These are phyloP conservation scores for Leucosporidium yakuticum DNA, from an alignment of 768 basidiomycete species.

Conservation along the genomic window DNA sequence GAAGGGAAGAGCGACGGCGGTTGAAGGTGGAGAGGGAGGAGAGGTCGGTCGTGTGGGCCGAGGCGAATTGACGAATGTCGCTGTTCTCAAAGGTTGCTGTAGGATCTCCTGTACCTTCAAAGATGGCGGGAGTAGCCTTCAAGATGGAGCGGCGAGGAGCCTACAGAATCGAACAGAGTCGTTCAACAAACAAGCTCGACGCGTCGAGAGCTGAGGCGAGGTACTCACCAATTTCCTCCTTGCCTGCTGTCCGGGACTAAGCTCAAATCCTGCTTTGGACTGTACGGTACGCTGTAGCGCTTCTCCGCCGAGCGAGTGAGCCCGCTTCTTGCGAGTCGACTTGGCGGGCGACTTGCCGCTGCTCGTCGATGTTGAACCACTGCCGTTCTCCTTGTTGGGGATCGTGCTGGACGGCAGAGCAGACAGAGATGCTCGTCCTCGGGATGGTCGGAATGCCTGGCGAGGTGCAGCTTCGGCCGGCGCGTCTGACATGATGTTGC, in stretches of 20 bases:
- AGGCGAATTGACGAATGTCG: constrained; percentile 2
- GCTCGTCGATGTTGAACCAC: not conserved
- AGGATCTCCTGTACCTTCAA: constrained; percentile 2
- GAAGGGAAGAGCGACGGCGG: constrained; percentile 2
- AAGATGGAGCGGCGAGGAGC: constrained; percentile 37
- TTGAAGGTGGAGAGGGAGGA: constrained; percentile 9
- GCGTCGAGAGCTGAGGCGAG: not conserved
- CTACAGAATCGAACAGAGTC: constrained; percentile 1
- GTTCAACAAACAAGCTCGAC: not conserved
- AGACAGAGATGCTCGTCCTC: not conserved
- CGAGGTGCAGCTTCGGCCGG: not conserved
- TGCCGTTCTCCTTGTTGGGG: constrained; percentile 18
- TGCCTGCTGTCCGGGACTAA: constrained; percentile 27
- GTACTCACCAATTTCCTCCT: constrained; percentile 15
- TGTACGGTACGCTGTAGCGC: constrained; percentile 14
- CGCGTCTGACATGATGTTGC: too few relatives aligned
- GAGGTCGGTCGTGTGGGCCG: constrained; percentile 27
- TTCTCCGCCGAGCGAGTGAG: constrained; percentile 34
- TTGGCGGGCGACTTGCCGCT: not conserved
- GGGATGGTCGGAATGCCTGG: constrained; percentile 5
- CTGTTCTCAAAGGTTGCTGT: not conserved
- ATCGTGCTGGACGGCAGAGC: not conserved
- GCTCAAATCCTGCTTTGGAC: constrained; percentile 11
- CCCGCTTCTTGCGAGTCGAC: constrained; percentile 28
- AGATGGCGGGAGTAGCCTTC: constrained; percentile 17